Evolutionary conservation across 768 basidiomycete species (phyloP).

Genomic region (Boletales sp.): DNA sequence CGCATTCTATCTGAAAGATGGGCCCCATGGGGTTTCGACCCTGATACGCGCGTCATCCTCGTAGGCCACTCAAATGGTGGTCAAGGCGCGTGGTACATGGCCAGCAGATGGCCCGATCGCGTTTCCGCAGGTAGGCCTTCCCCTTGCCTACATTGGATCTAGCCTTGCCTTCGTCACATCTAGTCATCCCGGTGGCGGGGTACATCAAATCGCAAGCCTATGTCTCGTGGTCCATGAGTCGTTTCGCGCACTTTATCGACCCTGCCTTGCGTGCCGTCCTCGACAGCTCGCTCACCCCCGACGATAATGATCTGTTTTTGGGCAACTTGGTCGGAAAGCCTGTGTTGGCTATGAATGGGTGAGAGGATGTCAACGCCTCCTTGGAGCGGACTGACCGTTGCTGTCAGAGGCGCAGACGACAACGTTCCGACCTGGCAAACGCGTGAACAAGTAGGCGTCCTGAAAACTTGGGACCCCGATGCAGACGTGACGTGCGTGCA

Average conservation of each 20-base stretch:
- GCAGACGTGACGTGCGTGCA: conserved; percentile 50
- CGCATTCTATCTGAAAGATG: conserved; percentile 41
- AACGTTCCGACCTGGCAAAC: conserved; percentile 90
- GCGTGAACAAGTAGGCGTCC: conserved; percentile 55
- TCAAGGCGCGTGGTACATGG: conserved; percentile 82
- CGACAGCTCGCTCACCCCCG: conserved; percentile 69
- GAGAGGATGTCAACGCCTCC: conserved; percentile 14
- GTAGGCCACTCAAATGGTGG: conserved; percentile 93
- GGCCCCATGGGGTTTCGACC: conserved; percentile 38
- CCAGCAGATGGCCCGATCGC: conserved; percentile 73
- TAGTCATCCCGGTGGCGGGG: conserved; percentile 74
- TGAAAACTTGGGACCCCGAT: conserved; percentile 54
- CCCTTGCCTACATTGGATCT: neutral
- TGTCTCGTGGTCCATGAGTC: conserved; percentile 66
- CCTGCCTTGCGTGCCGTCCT: conserved; percentile 70
- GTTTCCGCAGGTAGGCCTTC: conserved; percentile 53
- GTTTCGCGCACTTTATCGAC: conserved; percentile 77
- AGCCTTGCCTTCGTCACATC: neutral
- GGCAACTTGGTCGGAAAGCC: conserved; percentile 71
- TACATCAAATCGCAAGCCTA: conserved; percentile 90
- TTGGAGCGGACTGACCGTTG: neutral
- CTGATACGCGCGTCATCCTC: conserved; percentile 50
- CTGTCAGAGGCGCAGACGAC: conserved; percentile 65
- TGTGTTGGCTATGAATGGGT: conserved; percentile 80
- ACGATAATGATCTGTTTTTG: conserved; percentile 85